Base-by-base conservation (phyloP, 768 basidiomycete species). In the Aureoboletus auriporus region DNA sequence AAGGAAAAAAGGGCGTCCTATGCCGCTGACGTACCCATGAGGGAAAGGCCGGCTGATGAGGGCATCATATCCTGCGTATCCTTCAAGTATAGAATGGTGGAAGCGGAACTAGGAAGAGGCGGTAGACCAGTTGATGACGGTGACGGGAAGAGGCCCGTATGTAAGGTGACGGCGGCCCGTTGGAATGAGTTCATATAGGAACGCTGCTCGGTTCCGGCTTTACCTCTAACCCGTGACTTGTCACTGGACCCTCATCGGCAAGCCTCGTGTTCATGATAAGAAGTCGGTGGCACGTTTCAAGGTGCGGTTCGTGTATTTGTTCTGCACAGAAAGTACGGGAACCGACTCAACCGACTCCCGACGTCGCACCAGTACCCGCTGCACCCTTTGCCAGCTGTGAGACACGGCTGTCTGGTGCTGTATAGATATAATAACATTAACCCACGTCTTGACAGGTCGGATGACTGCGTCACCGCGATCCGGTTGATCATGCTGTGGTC, bases 141-240 rank as follows among this genome's bases (percentile, higher is more conserved):
- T 45, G 29, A 50, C 23, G 29, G 30, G 42, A 39, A 45, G 50
- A 33, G 37, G 42, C 20, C 20, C 20, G 20, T 23, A 23, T 23
- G 20, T 4, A 23, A 23, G 20, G 20, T 4, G 40, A 36, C 16
- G 28, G 40, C 30, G 6, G 27, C n/a, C 20, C 46, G 16, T 28
- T 29, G n/a, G 31, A 14, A 28, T 35, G 28, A 26, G 44, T 37
- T 47, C 39, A 51, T 51, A 46, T 41, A 54, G 10, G 2, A n/a
- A n/a, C 38, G 26, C 23, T 40, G 16, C 17, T 55, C 60, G 53
- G 59, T 31, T 47, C 59, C 53, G 60, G 60, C 26, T 33, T 9
- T 26, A 27, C 35, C 11, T 23, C 44, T 27, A 36, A 31, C 13
- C 44, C 37, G 44, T 12, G 20, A 23, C 20, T 23, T 23, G 20